These are phyloP conservation scores for Scutellaria galericulata DNA, from an alignment of 257 asterid genomes.

Conservation along the genomic window DNA sequence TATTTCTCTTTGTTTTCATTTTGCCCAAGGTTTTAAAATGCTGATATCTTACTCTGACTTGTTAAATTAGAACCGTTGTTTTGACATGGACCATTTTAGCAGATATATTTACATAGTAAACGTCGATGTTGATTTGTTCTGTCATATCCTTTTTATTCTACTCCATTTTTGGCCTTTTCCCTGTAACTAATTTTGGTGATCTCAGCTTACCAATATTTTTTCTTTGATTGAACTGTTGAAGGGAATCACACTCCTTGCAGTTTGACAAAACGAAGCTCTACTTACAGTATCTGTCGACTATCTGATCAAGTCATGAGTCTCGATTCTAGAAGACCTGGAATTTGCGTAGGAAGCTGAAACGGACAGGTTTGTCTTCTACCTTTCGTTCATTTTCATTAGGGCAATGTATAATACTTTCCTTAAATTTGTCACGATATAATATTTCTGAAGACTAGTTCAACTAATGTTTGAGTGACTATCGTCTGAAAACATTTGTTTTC, in stretches of 20 bases:
- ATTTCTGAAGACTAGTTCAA: too few relatives aligned
- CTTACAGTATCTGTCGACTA: slow-evolving; percentile 2
- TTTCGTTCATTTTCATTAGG: background rate
- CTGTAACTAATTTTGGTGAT: slow-evolving; percentile 13
- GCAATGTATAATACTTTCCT: background rate
- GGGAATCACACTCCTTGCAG: slow-evolving; percentile 35
- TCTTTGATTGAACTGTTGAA: slow-evolving; percentile 26
- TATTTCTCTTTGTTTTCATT: slow-evolving; percentile 31
- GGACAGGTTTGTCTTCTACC: slow-evolving; percentile 40
- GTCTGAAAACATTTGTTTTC: too few relatives aligned
- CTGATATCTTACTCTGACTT: slow-evolving; percentile 30
- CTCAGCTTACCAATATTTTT: slow-evolving; percentile 23
- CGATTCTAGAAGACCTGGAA: slow-evolving; percentile 28
- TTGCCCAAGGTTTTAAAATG: background rate
- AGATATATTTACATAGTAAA: background rate
- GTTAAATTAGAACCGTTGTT: slow-evolving; percentile 32
- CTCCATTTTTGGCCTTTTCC: slow-evolving; percentile 7
- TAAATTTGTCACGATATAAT: too few relatives aligned
- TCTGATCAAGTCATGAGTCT: slow-evolving; percentile 24
- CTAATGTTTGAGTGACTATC: background rate
- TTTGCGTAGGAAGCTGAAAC: slow-evolving; percentile 11
- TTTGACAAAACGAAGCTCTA: slow-evolving; percentile 30
- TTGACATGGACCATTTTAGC: slow-evolving; percentile 25
- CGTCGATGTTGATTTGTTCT: slow-evolving; percentile 23
- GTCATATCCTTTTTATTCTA: background rate